These are phyloP conservation scores for Aspergillus leporis DNA, from an alignment of 495 filamentous ascomycete species.

Conservation along the genomic window DNA sequence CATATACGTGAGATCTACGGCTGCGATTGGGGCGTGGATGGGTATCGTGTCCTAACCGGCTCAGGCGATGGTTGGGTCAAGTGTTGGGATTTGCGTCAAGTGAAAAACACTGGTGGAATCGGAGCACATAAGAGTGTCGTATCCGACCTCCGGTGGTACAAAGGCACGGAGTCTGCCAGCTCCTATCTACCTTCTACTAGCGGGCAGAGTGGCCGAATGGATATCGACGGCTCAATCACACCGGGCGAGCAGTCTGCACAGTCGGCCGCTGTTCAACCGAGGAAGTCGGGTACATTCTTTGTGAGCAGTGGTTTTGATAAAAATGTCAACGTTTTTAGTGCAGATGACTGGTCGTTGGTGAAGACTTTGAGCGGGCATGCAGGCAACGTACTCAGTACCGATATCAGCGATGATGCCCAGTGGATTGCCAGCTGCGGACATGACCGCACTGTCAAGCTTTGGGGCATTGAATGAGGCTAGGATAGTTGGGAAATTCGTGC, in stretches of 20 bases:
- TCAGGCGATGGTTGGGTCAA: conserved; percentile 96
- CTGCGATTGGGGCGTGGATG: conserved; percentile 89
- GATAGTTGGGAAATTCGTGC: not conserved
- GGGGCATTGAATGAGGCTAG: conserved; percentile 75
- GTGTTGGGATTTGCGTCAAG: conserved; percentile 94
- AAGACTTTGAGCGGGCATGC: conserved; percentile 89
- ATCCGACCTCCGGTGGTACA: conserved; percentile 91
- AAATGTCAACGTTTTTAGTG: conserved; percentile 92
- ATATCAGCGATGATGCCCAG: conserved; percentile 78
- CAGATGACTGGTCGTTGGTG: conserved; percentile 90
- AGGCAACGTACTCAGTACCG: conserved; percentile 84
- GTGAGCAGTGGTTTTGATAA: conserved; percentile 91
- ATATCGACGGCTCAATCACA: conserved; percentile 50
- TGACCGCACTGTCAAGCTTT: conserved; percentile 94
- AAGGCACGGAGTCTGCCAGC: conserved; percentile 67
- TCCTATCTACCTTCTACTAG: conserved; percentile 55
- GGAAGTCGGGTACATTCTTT: conserved; percentile 82
- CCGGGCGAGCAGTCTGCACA: conserved; percentile 12
- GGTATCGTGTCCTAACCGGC: conserved; percentile 82
- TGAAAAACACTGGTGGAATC: conserved; percentile 76
- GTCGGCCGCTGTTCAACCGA: conserved; percentile 42
- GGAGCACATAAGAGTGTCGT: conserved; percentile 92
- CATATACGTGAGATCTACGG: conserved; percentile 93
- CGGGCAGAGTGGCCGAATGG: conserved; percentile 61
- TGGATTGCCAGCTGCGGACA: conserved; percentile 95